These are phyloP conservation scores for Gaultheria prostrata DNA, from an alignment of 148 eudicot genomes.

Conservation along the genomic window DNA sequence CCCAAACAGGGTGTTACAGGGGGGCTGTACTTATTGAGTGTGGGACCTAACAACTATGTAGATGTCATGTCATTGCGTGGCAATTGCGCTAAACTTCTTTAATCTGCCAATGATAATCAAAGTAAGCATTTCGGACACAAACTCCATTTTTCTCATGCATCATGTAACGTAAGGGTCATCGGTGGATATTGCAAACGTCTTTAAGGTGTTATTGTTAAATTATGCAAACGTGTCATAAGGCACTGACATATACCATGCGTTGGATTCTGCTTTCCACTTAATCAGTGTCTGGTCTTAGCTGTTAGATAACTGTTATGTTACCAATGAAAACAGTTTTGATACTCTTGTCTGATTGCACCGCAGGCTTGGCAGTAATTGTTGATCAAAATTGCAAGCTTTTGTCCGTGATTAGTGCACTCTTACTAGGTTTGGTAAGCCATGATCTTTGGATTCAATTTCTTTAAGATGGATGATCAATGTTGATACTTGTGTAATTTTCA, in stretches of 20 bases:
- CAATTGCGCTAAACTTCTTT: neutral
- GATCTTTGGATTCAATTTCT: constrained; percentile 5
- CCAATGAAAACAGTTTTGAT: neutral
- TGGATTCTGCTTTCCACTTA: neutral
- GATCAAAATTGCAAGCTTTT: constrained; percentile 78
- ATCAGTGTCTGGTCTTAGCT: neutral
- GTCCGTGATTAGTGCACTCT: constrained; percentile 64
- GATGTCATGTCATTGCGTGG: neutral
- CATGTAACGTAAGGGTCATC: neutral
- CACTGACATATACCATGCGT: neutral
- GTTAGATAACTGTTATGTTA: neutral
- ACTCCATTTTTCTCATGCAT: neutral
- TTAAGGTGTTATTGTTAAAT: neutral
- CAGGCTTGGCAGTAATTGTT: constrained; percentile 69
- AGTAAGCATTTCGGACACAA: neutral
- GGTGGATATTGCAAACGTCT: neutral
- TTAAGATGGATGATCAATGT: neutral
- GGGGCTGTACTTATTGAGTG: neutral
- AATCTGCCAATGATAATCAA: neutral
- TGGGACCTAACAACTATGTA: neutral
- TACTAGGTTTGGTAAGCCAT: constrained; percentile 69
- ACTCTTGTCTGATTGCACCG: constrained; percentile 12
- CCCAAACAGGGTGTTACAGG: neutral
- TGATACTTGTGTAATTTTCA: neutral
- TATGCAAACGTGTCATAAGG: neutral